Conservation (phyloP, 2,329 filamentous ascomycete genomes). For the Penicillium sp. region DNA sequence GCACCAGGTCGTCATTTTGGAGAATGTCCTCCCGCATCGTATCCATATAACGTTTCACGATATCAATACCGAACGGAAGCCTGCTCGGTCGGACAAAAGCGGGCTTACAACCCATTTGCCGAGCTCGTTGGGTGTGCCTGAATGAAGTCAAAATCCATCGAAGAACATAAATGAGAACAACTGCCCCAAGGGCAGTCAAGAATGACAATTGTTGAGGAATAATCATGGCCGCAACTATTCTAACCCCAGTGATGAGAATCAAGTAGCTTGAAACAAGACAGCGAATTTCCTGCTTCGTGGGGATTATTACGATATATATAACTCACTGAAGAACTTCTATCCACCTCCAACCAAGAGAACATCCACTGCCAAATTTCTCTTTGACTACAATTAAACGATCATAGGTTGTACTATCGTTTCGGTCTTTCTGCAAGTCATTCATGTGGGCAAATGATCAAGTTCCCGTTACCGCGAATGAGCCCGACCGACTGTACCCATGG, state of each 20-base stretch:
- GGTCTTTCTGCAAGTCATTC: background rate
- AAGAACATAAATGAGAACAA: background rate
- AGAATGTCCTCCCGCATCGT: background rate
- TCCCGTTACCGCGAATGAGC: too few relatives aligned
- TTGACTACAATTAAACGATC: too few relatives aligned
- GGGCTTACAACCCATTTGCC: background rate
- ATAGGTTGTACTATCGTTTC: background rate
- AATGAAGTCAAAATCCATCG: background rate
- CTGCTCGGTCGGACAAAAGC: background rate
- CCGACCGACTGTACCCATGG: too few relatives aligned
- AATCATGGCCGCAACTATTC: background rate
- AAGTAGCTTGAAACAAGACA: background rate
- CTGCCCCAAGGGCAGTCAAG: background rate
- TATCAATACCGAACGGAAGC: background rate
- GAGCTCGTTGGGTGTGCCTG: background rate
- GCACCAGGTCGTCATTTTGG: background rate
- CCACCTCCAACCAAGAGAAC: too few relatives aligned
- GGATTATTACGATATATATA: constrained; percentile 39
- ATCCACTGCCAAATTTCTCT: too few relatives aligned
- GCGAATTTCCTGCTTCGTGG: constrained; percentile 32
- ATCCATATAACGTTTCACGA: background rate
- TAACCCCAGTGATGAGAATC: background rate
- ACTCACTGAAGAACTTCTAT: background rate
- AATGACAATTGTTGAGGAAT: background rate
- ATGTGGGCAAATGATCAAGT: too few relatives aligned